These are phyloP conservation scores for Thuidium tamariscinum DNA, from an alignment of 225 moss, liverwort and hornwort species.

Conservation along the genomic window DNA sequence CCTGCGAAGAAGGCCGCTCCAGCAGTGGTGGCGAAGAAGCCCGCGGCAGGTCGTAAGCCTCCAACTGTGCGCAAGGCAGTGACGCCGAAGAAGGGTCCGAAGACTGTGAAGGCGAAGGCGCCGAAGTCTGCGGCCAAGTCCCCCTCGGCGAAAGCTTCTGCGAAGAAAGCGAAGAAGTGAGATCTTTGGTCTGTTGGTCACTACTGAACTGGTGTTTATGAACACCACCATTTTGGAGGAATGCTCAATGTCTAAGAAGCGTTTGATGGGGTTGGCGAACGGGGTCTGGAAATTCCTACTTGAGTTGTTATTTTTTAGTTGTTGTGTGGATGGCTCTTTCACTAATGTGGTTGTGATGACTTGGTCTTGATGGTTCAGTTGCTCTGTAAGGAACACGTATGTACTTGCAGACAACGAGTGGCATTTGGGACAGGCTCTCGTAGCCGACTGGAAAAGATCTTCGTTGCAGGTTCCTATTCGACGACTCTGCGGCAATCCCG, in stretches of 20 bases:
- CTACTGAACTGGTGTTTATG: conserved; percentile 8
- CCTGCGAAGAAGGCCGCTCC: conserved; percentile 31
- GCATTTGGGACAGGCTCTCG: neutral
- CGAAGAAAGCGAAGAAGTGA: conserved; percentile 78
- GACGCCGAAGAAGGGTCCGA: conserved; percentile 60
- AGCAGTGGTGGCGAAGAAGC: conserved; percentile 19
- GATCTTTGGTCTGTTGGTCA: neutral
- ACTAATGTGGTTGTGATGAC: neutral
- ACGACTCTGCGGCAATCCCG: neutral
- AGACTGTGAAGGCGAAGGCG: conserved; percentile 18
- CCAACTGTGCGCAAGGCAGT: conserved; percentile 40
- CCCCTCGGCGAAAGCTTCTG: conserved; percentile 21
- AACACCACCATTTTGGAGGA: neutral
- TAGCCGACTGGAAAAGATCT: neutral
- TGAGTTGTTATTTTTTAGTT: too few species aligned
- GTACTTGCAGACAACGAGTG: neutral
- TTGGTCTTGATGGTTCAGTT: neutral
- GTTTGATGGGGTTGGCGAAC: neutral
- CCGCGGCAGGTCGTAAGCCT: conserved; percentile 26
- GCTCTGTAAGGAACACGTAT: neutral
- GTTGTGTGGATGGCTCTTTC: neutral
- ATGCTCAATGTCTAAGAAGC: neutral
- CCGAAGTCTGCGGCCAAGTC: conserved; percentile 10
- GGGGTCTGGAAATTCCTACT: too few species aligned
- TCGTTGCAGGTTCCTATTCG: too few species aligned